Evolutionary conservation across 2,329 filamentous ascomycete genomes (phyloP), one percentile per base, ranked within the genome.

Genomic region (Thielaviopsis ethacetica): DNA sequence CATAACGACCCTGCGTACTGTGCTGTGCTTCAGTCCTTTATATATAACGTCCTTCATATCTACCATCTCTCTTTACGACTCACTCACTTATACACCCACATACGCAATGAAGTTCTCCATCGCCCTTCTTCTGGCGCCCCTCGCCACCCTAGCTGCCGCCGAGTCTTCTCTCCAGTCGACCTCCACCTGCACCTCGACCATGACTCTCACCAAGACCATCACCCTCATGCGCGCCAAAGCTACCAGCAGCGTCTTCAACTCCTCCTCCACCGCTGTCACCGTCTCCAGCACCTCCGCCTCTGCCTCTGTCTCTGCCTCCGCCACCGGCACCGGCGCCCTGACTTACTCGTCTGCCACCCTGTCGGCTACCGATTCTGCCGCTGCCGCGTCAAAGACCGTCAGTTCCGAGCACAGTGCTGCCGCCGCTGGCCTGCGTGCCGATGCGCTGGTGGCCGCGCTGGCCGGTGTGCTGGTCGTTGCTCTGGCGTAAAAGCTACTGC

Each of bases 101-200:
- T 10, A 63, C 65, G 68, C 61, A 58, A 73, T 73, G 71, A 71
- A 71, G 53, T 65, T 72, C 64, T 67, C 68, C 53, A 69, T 76
- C 65, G 74, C 75, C 62, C 67, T 72, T 62, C 66, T 76, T 63
- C 72, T 83, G 66, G 79, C 80, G 65, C 71, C 79, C 57, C 67
- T 81, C 66, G 79, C 77, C 61, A 60, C 64, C 57, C 63, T 57
- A 21, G 62, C 59, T 17, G 58, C 57, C 30, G 73, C 72, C 59
- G 72, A 73, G 24, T 63, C 65, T 30, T 68, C 67, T 38, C 65
- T 67, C 59, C 65, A 34, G 30, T 34, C 66, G 24, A 72, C 73
- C 51, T 72, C 75, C 19, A 77, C 75, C 22, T 71, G 70, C 54
- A 81, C 78, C 19, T 72, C 72, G 26, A 82, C 78, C 49, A 71